phyloP scores from a whole-genome alignment of 169 alveolate species.

The Plasmodium reichenowi region DNA sequence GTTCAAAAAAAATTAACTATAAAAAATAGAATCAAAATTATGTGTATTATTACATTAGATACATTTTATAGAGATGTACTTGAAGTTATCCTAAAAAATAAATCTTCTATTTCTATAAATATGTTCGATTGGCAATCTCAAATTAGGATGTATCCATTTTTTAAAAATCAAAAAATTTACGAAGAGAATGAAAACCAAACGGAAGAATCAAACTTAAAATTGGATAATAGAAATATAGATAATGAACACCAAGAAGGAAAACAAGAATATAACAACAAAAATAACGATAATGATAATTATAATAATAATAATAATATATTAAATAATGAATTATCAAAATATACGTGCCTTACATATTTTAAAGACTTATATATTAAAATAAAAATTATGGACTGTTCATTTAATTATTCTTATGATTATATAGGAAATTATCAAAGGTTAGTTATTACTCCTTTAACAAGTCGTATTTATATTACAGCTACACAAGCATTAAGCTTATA shows the following conservation, averaged over 20 bases:
- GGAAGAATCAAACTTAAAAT: background rate
- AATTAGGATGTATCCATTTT: conserved; percentile 91
- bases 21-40: conserved; percentile 91
- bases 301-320: conserved; percentile 11
- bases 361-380: conserved; percentile 89
- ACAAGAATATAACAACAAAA: conserved; percentile 61
- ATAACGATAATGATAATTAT: conserved; percentile 42
- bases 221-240: background rate
- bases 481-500: conserved; percentile 96
- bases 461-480: conserved; percentile 97
- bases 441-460: conserved; percentile 97
- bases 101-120: conserved; percentile 90
- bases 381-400: conserved; percentile 94
- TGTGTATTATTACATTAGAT: conserved; percentile 96
- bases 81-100: conserved; percentile 89
- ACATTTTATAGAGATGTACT: conserved; percentile 96
- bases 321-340: background rate
- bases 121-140: conserved; percentile 97
- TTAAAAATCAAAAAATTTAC: conserved; percentile 2
- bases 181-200: background rate
- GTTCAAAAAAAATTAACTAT: conserved; percentile 93
- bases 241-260: conserved; percentile 82
- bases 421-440: conserved; percentile 97
- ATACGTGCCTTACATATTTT: background rate
- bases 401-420: conserved; percentile 96